Evolutionary conservation across 805 yeast species (phyloP), one percentile per base, ranked within the genome.

Genomic region (Barnettozyma pratensis): DNA sequence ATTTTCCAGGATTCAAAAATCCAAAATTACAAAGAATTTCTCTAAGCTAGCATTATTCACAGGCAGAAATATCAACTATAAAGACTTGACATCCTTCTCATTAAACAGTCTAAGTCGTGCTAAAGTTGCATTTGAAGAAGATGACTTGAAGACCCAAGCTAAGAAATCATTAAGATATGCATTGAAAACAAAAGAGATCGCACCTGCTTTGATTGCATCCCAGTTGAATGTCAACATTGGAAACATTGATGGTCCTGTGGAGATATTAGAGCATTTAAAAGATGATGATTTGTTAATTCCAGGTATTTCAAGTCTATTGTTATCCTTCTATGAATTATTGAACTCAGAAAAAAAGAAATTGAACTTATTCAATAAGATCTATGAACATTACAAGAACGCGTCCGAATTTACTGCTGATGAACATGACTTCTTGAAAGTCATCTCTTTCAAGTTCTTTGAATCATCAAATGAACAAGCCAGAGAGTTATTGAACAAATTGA

Each of bases 291-390:
- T 47, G 28, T 39, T 60, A 5, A 48, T 57, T 5, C 83, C 87
- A 3, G 77, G 79, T 4, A 60, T 84, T 41, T 68, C 76, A 37
- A 78, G 80, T 29, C 64, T 75, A 5, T 63, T 81, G 30, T 67
- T 76, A 8, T 68, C 77, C 11, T 58, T 83, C 6, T 79, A 76
- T 60, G 83, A 78, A 52, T 51, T 61, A 10, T 62, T 73, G 40
- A 73, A 76, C 39, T 67, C 75, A 41, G 61, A 60, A 30, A 60
- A 60, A 41, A 60, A 67, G 42, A 68, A 68, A 27, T 46, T 52
- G 2, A 59, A 58, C 3, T 56, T 75, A 19, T 63, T 76, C 41
- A 44, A 54, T 6, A 55, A 57, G 26, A 59, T 74, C 19, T 58
- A 62, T 49, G 60, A 63, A 5, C 50, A 55, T 12, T 49, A 60